phyloP scores from a whole-genome alignment of 768 basidiomycete genomes.

The Hortiboletus flavorubellus region DNA sequence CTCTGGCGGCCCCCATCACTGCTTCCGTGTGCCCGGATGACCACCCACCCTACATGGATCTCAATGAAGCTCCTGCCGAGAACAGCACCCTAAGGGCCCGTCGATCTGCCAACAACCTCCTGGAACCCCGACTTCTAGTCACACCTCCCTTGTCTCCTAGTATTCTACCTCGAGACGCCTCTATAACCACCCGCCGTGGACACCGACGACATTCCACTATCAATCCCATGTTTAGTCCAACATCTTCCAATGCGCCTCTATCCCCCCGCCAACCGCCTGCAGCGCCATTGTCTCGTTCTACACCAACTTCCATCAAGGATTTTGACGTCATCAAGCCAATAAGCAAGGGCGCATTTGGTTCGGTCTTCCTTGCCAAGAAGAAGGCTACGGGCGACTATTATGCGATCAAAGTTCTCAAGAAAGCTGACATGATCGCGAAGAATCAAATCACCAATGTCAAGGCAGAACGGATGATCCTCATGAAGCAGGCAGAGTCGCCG shows the following conservation, averaged over 20 bases:
- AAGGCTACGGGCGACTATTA: constrained; percentile 97
- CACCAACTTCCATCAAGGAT: constrained; percentile 93
- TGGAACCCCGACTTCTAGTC: constrained; percentile 61
- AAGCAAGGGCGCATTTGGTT: constrained; percentile 97
- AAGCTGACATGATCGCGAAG: constrained; percentile 99
- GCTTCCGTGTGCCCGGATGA: constrained; percentile 63
- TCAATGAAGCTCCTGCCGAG: constrained; percentile 48
- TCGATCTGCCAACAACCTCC: constrained; percentile 62
- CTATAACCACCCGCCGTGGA: constrained; percentile 45
- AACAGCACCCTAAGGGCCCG: constrained; percentile 53
- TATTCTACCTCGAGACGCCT: constrained; percentile 51
- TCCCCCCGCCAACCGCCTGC: constrained; percentile 85
- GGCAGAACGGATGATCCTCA: constrained; percentile 98
- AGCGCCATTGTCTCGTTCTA: constrained; percentile 73
- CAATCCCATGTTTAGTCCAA: constrained; percentile 59
- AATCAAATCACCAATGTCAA: constrained; percentile 99
- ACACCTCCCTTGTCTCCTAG: constrained; percentile 72
- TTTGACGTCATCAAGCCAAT: constrained; percentile 99
- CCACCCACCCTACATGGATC: constrained; percentile 59
- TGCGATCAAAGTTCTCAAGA: constrained; percentile 99
- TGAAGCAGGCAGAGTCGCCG: constrained; percentile 98
- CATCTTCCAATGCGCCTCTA: constrained; percentile 50
- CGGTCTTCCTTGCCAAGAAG: constrained; percentile 98
- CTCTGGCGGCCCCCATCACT: constrained; percentile 79
- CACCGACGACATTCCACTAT: constrained; percentile 73